Base-by-base conservation (phyloP, 192 early-diverging fungal genomes). In the Pilobolus umbonatus region DNA sequence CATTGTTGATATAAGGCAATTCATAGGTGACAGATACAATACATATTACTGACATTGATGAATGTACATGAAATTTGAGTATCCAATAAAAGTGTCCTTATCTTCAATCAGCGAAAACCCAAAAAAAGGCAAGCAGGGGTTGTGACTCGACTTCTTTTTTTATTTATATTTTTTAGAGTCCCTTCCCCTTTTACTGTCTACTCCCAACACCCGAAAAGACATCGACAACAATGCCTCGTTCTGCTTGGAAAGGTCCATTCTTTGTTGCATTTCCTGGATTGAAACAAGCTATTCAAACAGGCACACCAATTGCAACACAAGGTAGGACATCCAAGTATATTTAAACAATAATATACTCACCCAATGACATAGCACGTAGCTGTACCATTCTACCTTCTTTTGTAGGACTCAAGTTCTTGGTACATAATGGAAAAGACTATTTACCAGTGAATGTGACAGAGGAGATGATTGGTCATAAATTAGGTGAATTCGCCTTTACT, bases 391-490 rank as follows among this genome's bases (percentile, higher is more conserved):
- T 95, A 62, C 92, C 95, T n/a, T 72, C 85, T 49, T 88, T 90
- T 71, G 85, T 98, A 48, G 91, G 91, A 31, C 78, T 86, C 31
- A 87, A 85, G 71, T 95, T 97, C 73, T 67, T 87, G 64, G 87
- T 97, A 19, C 93, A 98, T 76, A 98, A 95, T 72, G 95, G 95
- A 60, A 96, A 95, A 46, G 76, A 82, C 47, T 95, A 92, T 74
- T 39, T 88, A 14, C 90, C 92, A 5, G 82, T 98, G 21, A 67
- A 77, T 9, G 78, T 98, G 24, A 89, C 82, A 4, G 93, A 96
- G 75, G 87, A 92, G 49, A 98, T 96, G 93, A 85, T 98, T 57
- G 91, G 91, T 12, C 87, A 86, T 70, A 96, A 95, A 69, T 75
- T 98, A 21, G 95, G 95, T 57, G 95, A 98, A 75, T 98, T 98